phyloP scores from a whole-genome alignment of 2,329 filamentous ascomycete genomes.

The Paecilomyces sp. region DNA sequence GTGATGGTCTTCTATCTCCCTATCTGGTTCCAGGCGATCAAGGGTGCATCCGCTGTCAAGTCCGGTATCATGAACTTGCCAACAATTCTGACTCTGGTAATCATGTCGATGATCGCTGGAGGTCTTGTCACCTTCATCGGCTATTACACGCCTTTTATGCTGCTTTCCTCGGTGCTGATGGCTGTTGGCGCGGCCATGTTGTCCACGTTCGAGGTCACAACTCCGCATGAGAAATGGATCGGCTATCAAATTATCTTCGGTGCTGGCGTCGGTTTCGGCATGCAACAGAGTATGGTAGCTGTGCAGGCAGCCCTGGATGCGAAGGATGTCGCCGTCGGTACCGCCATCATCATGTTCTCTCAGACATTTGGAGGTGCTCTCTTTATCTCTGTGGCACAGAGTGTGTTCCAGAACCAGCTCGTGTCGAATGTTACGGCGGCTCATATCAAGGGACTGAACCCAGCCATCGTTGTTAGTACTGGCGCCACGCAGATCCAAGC shows the following conservation, averaged over 20 bases:
- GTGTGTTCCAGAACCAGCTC: slow-evolving; percentile 31
- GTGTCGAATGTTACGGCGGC: slow-evolving; percentile 15
- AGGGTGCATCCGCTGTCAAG: slow-evolving; percentile 23
- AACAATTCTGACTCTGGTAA: slow-evolving; percentile 17
- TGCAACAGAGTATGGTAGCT: slow-evolving; percentile 29
- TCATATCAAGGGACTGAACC: slow-evolving; percentile 14
- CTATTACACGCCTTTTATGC: slow-evolving; percentile 35
- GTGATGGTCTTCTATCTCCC: slow-evolving; percentile 43
- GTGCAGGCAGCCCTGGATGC: slow-evolving; percentile 25
- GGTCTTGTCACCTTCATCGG: slow-evolving; percentile 22
- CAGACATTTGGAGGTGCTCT: slow-evolving; percentile 32
- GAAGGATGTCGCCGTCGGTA: slow-evolving; percentile 27
- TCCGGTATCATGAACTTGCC: slow-evolving; percentile 29
- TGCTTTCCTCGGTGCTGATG: slow-evolving; percentile 22
- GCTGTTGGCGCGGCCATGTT: slow-evolving; percentile 29
- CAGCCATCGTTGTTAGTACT: slow-evolving; percentile 18
- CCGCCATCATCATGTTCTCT: slow-evolving; percentile 27
- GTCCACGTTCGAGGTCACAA: slow-evolving; percentile 25
- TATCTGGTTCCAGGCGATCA: slow-evolving; percentile 37
- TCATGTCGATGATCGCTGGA: slow-evolving; percentile 25
- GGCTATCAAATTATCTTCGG: slow-evolving; percentile 32
- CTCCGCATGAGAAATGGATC: slow-evolving; percentile 28
- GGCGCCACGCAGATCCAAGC: slow-evolving; percentile 34
- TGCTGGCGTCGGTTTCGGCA: slow-evolving; percentile 27
- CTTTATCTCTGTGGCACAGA: slow-evolving; percentile 31